A percentile compares a stretch with the other conserved stretches of the same genome.
phyloP scores from a whole-genome alignment of 2,329 filamentous ascomycete species.

The Acrodontium crateriforme region DNA sequence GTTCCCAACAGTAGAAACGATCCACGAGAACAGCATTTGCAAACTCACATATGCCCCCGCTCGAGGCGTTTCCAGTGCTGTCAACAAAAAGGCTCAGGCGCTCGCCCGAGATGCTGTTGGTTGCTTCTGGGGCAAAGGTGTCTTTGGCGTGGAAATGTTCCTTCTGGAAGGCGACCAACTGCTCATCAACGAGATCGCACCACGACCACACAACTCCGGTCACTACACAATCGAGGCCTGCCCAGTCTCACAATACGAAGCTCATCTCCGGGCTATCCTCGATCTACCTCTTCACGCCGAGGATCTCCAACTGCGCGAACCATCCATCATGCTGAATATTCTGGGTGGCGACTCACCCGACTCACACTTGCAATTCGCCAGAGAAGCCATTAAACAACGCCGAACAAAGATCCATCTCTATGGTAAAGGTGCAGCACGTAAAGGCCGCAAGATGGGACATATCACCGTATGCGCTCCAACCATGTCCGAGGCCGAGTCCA shows the following conservation, averaged over 20 bases:
- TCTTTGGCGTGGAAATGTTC: slow-evolving; percentile 97
- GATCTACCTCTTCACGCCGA: slow-evolving; percentile 42
- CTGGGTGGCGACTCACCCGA: slow-evolving; percentile 53
- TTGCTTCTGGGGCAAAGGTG: slow-evolving; percentile 73
- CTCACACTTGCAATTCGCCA: slow-evolving; percentile 48
- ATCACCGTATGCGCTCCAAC: slow-evolving; percentile 64
- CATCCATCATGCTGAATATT: slow-evolving; percentile 67
- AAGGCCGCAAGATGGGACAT: slow-evolving; percentile 88
- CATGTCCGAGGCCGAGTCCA: slow-evolving; percentile 52
- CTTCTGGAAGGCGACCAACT: slow-evolving; percentile 57
- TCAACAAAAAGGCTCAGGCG: slow-evolving; percentile 54
- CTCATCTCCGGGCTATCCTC: slow-evolving; percentile 75
- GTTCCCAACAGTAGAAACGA: slow-evolving; percentile 84
- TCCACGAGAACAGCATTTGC: slow-evolving; percentile 92
- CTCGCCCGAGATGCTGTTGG: slow-evolving; percentile 68
- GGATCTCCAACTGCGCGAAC: slow-evolving; percentile 43
- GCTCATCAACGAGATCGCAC: slow-evolving; percentile 76
- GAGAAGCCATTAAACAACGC: slow-evolving; percentile 43
- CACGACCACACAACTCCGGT: slow-evolving; percentile 77
- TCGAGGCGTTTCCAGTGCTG: slow-evolving; percentile 47
- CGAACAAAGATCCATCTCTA: slow-evolving; percentile 66
- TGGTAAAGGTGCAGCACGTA: slow-evolving; percentile 71
- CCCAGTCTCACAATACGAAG: slow-evolving; percentile 79
- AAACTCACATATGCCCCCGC: slow-evolving; percentile 83
- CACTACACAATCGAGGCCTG: slow-evolving; percentile 93